Evolutionary conservation across 164 flowering plant species (phyloP), one percentile per base, ranked within the genome.

Genomic region (Cinnamomum micranthum): DNA sequence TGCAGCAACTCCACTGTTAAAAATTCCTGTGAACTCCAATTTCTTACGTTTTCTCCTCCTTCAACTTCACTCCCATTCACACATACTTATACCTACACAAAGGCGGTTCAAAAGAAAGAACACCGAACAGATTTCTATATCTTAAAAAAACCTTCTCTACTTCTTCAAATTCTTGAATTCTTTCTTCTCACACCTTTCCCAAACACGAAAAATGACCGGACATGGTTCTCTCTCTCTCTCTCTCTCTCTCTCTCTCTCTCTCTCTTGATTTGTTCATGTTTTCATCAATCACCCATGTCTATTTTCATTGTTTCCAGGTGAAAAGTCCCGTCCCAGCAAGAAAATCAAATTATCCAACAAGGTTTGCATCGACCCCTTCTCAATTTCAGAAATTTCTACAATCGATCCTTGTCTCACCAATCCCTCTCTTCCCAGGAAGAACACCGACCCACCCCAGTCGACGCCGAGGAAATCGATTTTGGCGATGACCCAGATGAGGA

Each of bases 241-340:
- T 62, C 65, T 62, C 65, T 6, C 2, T 71, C 55, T 22, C 5
- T 2, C 25, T 24, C 13, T 23, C 66, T 6, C 11, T 22, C 14
- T 50, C 10, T 50, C 31, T 65, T 22, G 24, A 60, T 72, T 24
- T 59, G 7, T 24, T 65, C 27, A 3, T 20, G 28, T 1, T 15
- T 70, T 70, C 22, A 47, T 47, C 47, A 9, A 7, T 41, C 47
- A 41, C 47, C 47, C 47, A 7, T 41, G 2, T 41, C 47, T 7
- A 9, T 41, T 41, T 41, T 41, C 47, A 1, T 41, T 41, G 14
- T 64, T 73, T 83, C 50, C 85, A 90, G 94, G 91, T 55, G 91
- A 90, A 17, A 88, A 81, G 60, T 82, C 84, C 13, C 82, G 91
- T 28, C 86, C 87, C 7, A 79, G 79, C 79, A 90, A 90, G 55